Evolutionary conservation across 306 rosid genomes (phyloP), one percentile per base, ranked within the genome.

Genomic region (Gillenia trifoliata): DNA sequence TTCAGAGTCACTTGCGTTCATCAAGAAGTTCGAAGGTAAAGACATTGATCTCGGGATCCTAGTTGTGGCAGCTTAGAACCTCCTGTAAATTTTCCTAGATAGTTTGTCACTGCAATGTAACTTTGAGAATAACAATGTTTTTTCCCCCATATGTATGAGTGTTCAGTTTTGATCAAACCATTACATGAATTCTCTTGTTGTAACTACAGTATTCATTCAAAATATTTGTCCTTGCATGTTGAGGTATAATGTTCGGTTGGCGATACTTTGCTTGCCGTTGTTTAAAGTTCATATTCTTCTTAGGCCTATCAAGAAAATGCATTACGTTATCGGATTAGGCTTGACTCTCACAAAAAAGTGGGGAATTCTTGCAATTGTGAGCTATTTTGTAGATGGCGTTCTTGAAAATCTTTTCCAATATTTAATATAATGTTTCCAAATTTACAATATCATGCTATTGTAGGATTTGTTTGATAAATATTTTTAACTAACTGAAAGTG

Each of bases 11-110:
- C 79, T 93, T n/a, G n/a, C 99, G 40, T 95, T 95, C 83, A 95
- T 95, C 70, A 92, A 95, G 77, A 95, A 95, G 89, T 95, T 94
- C 34, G 98, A 94, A 84, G 90, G 90, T 81, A 88, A 88, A 85
- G 99, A 95, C 79, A 87, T 95, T 30, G 98, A 95, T 78, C 91
- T 92, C 12, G 99, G 85, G 77, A 95, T 89, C 76, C 89, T 92
- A 76, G 96, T 95, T 11, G n/a, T n/a, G 89, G 93, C 60, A 86
- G 93, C 85, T 79, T 95, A 93, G 98, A 95, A 73, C 87, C 99
- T 64, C 99, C 99, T 52, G 87, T 92, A 82, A 90, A 86, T 83
- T 92, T 92, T 83, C 72, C 96, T 11, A 85, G 89, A 86, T 87
- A 86, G 81, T 13, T 71, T 63, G 16, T 83, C 71, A 64, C 52